Evolutionary conservation across 176 grass and related monocot genomes (phyloP), one percentile per base, ranked within the genome.

Genomic region (Carex parvula): DNA sequence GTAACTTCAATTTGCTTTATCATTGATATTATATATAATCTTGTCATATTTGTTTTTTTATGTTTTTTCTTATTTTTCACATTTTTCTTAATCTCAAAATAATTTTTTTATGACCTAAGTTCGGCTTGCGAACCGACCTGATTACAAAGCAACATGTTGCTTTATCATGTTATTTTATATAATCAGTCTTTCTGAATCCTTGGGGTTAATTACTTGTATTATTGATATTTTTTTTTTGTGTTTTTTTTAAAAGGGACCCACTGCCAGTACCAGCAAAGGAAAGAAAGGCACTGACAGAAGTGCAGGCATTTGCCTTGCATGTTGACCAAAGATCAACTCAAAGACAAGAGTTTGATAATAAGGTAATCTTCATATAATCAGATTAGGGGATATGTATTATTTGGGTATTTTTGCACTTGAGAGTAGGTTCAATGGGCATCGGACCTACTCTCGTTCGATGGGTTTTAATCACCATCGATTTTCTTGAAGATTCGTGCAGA

Each of bases 321-420:
- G 84, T 90, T 15, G 90, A 99, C 73, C 87, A 96, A 69, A 95
- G 97, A 68, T 89, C 93, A 6, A 52, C 89, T 8, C 85, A 94
- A 20, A 90, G 97, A 92, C 91, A 90, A 87, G 97, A 95, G 60
- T 99, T 99, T 17, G 97, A 99, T 88, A 92, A 65, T 33, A 94
- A 79, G 93, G 93, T 96, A 24, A 58, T 29, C 69, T 70, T 41
- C 9, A 70, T n/a, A 8, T 42, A 70, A 42, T 70, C 67, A 70
- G 15, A 2, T 70, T 20, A 70, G 57, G 16, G 5, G 7, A 20
- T 44, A 70, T 9, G 13, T 64, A 44, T 48, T 48, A 56, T 56
- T 29, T 39, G 74, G 29, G 35, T 67, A 48, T n/a, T n/a, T n/a
- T n/a, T n/a, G n/a, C n/a, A n/a, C n/a, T n/a, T n/a, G n/a, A n/a